Evolutionary conservation across 208 protist species (phyloP), one percentile per base, ranked within the genome.

Genomic region (Trypanosoma boissoni): DNA sequence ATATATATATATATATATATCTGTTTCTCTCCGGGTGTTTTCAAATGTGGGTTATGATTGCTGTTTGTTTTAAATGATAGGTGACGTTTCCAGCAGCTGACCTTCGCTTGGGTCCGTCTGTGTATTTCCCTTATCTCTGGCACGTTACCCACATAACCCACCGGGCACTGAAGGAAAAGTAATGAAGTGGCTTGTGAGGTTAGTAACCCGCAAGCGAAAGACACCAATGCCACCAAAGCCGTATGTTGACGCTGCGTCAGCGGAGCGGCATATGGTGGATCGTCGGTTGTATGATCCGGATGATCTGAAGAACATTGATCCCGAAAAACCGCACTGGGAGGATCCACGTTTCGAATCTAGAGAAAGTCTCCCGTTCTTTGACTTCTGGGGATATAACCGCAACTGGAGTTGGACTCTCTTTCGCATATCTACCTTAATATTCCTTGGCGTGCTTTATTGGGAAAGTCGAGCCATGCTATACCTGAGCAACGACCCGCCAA

Each of bases 331-430:
- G 16, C 88, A 95, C 71, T 95, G 88, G 86, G 82, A 89, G 42
- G 88, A 92, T 48, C 68, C 76, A 1, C 70, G 78, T 14, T 95
- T 89, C 57, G 85, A 92, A n/a, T 81, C 80, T 2, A 76, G 88
- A 20, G 74, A 89, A 34, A 64, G 43, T 32, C 72, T 91, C 1
- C 88, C 83, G 0, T 92, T 95, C 57, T 90, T 95, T 68, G 88
- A 95, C 45, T 41, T 92, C 41, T 95, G 88, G 44, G 88, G 88
- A 7, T 95, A 74, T 62, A 95, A 95, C 58, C 68, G 85, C 1
- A 78, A 95, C 75, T 95, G 88, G 86, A 92, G 85, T 62, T 95
- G 85, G 83, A 82, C 85, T 18, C 50, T 95, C 0, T 95, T 91
- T 59, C 91, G 90, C 49, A 2, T 89, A 0, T 75, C 82, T 0